Evolutionary conservation across 2,329 filamentous ascomycete genomes (phyloP).

Genomic region (Ceratocystiopsis sp.): DNA sequence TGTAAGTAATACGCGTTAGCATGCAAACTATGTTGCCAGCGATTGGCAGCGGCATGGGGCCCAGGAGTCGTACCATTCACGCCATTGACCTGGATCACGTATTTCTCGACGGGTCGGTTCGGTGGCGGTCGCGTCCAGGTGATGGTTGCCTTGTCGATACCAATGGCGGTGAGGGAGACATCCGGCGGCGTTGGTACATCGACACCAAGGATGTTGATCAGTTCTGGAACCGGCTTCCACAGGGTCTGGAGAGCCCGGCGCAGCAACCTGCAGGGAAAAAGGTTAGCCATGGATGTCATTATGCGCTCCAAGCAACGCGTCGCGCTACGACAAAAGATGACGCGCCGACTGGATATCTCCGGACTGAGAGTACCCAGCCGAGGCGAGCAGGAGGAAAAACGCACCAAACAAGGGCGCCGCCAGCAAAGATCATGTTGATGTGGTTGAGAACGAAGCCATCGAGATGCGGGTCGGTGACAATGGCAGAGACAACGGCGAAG

Average conservation of each 20-base stretch:
- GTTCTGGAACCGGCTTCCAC: slow-evolving; percentile 75
- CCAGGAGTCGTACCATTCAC: slow-evolving; percentile 49
- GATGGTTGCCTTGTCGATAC: slow-evolving; percentile 69
- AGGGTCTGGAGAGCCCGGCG: slow-evolving; percentile 78
- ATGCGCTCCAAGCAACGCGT: slow-evolving; percentile 1
- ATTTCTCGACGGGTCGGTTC: slow-evolving; percentile 59
- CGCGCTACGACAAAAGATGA: background rate
- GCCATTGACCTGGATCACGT: slow-evolving; percentile 85
- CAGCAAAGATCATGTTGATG: slow-evolving; percentile 37
- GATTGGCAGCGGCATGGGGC: too few relatives aligned
- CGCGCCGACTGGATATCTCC: too few relatives aligned
- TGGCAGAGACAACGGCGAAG: slow-evolving; percentile 17
- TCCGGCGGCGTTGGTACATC: slow-evolving; percentile 84
- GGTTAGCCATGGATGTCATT: background rate
- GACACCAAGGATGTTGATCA: slow-evolving; percentile 80
- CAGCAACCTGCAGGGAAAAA: slow-evolving; percentile 43
- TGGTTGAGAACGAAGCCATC: slow-evolving; percentile 30
- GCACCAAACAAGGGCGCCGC: slow-evolving; percentile 36
- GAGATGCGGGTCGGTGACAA: slow-evolving; percentile 25
- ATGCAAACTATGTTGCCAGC: background rate
- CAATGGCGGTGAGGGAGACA: slow-evolving; percentile 80
- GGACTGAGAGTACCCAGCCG: too few relatives aligned
- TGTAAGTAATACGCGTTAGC: slow-evolving; percentile 16
- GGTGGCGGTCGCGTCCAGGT: slow-evolving; percentile 68
- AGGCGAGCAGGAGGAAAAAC: background rate